These are phyloP conservation scores for Aspergillus nomiae DNA, from an alignment of 2,329 filamentous ascomycete genomes.

Conservation along the genomic window DNA sequence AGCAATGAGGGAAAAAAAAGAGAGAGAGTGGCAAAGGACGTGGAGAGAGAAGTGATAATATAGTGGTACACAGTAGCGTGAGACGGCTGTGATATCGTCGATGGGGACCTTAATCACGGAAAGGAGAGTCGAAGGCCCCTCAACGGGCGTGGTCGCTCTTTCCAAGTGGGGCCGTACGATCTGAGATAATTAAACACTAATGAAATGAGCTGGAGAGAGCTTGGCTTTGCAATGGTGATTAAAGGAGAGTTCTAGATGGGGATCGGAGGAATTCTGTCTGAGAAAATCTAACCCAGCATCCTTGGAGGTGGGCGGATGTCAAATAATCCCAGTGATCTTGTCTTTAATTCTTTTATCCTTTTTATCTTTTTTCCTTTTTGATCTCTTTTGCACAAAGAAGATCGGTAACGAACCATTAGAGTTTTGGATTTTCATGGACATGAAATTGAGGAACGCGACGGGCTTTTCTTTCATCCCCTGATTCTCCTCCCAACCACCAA, in stretches of 20 bases:
- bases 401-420: not conserved
- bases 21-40: constrained; percentile 15
- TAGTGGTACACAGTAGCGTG: constrained; percentile 16
- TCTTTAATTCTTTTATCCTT: not conserved
- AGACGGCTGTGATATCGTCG: not conserved
- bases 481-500: constrained; percentile 8
- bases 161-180: constrained; percentile 23
- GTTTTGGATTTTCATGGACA: not conserved
- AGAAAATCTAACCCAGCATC: not conserved
- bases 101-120: constrained; percentile 14
- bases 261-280: not conserved
- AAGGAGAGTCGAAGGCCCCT: constrained; percentile 13
- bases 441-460: not conserved
- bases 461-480: constrained; percentile 6
- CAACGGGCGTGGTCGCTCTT: constrained; percentile 9
- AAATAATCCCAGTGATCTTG: not conserved
- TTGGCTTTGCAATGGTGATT: not conserved
- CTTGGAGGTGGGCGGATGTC: not conserved
- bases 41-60: constrained; percentile 20
- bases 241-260: not conserved
- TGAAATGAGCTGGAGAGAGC: constrained; percentile 9
- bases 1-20: constrained; percentile 15
- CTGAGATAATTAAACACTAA: constrained; percentile 23
- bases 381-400: not conserved
- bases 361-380: not conserved